phyloP scores from a whole-genome alignment of 1,139 yeast species.

The Eremothecium coryli region DNA sequence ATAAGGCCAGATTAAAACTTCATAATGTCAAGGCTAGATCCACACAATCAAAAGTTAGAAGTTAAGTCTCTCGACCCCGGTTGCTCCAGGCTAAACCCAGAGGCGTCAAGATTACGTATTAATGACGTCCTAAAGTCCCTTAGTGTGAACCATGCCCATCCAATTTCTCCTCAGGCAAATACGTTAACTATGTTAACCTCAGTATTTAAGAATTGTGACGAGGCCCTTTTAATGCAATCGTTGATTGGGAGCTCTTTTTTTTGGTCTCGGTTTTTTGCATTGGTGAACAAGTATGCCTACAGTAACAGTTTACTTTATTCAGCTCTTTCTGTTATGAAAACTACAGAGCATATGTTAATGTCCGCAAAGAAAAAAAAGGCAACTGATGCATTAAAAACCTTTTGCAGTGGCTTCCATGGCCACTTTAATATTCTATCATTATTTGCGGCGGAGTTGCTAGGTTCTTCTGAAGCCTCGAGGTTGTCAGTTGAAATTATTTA shows the following conservation, averaged over 20 bases:
- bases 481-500: constrained; percentile 1
- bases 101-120: constrained; percentile 3
- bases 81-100: constrained; percentile 1
- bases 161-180: constrained; percentile 4
- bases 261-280: constrained; percentile 2
- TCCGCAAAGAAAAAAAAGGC: not conserved
- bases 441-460: constrained; percentile 6
- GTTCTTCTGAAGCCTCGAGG: constrained; percentile 1
- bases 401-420: constrained; percentile 6
- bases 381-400: constrained; percentile 1
- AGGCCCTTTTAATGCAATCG: not conserved
- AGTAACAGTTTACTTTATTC: constrained; percentile 3
- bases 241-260: constrained; percentile 1
- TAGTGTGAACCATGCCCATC: constrained; percentile 2
- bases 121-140: constrained; percentile 3
- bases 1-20: too few relatives aligned
- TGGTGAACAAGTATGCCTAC: constrained; percentile 4
- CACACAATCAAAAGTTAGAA: constrained; percentile 2
- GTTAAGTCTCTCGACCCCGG: constrained; percentile 4
- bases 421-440: constrained; percentile 2
- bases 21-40: too few relatives aligned
- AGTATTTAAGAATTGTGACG: constrained; percentile 4
- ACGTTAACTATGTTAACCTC: constrained; percentile 2
- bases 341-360: constrained; percentile 1
- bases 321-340: not conserved